phyloP scores from a whole-genome alignment of 805 yeast genomes.

The Ogataea trehaloabstinens region DNA sequence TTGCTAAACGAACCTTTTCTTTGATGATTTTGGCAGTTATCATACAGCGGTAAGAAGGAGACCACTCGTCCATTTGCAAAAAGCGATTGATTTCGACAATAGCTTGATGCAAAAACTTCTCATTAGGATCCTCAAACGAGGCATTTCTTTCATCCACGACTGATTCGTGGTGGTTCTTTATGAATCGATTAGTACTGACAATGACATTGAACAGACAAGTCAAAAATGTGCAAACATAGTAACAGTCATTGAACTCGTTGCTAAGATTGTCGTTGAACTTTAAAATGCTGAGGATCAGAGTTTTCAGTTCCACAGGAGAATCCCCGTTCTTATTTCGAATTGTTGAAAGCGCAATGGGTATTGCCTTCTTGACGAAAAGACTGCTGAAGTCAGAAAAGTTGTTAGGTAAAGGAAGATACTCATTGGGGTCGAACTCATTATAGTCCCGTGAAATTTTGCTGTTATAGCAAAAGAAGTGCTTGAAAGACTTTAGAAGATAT shows the following conservation, averaged over 20 bases:
- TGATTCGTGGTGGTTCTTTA: constrained; percentile 23
- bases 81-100: constrained; percentile 70
- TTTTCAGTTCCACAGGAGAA: constrained; percentile 52
- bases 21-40: constrained; percentile 56
- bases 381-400: constrained; percentile 70
- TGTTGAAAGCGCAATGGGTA: constrained; percentile 58
- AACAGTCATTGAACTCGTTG: constrained; percentile 72
- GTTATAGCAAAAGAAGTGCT: constrained; percentile 69
- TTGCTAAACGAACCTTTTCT: constrained; percentile 59
- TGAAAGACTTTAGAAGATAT: constrained; percentile 70
- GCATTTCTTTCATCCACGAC: constrained; percentile 13
- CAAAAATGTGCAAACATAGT: constrained; percentile 60
- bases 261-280: constrained; percentile 83
- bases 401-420: constrained; percentile 71
- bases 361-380: constrained; percentile 67
- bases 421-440: constrained; percentile 32
- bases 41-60: constrained; percentile 64
- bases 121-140: constrained; percentile 27
- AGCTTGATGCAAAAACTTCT: constrained; percentile 43
- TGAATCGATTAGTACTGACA: constrained; percentile 22
- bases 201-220: constrained; percentile 44
- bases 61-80: constrained; percentile 80
- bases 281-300: constrained; percentile 65
- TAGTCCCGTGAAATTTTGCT: constrained; percentile 30
- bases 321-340: constrained; percentile 63